Evolutionary conservation across 2,329 filamentous ascomycete genomes (phyloP), one percentile per base, ranked within the genome.

Genomic region (Mycosphaerella arachidis): DNA sequence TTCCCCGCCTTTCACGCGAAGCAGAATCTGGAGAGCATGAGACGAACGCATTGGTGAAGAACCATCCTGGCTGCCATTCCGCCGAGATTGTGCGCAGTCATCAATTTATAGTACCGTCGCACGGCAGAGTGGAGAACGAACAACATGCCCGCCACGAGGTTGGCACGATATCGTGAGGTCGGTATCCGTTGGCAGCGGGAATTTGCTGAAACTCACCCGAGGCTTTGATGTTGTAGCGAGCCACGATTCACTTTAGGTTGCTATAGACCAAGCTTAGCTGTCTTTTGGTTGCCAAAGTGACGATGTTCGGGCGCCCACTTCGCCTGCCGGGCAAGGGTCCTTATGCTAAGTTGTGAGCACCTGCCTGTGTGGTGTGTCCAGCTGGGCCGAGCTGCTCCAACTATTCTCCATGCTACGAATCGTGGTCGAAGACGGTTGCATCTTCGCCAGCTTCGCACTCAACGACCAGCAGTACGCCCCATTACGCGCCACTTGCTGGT

Each of bases 261-360:
- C n/a, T 31, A 20, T 30, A 35, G 29, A 31, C 29, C 30, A 52
- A 52, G 29, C 50, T 52, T 52, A 6, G 30, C 50, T 52, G 46
- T 29, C 18, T 29, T n/a, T 29, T n/a, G 8, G 2, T 29, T n/a
- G 40, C 46, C 46, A 30, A 13, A 30, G 51, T 51, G 45, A 59
- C 57, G 52, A 52, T 35, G 27, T 16, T 55, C 31, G 24, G 35
- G 29, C n/a, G 45, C 24, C 31, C 18, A 16, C 40, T 48, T 46
- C 30, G 43, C 37, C 50, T 51, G 31, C 33, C 33, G 27, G 29
- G 48, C 35, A 57, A 33, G 48, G 53, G 53, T 57, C 48, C 48
- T 45, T 18, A 33, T 48, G 31, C 56, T 16, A 48, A 33, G 12
- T 56, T 35, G 13, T 16, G n/a, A n/a, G 31, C 45, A 45, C 29